A percentile compares a stretch with the other conserved stretches of the same genome.
Evolutionary conservation across 495 filamentous ascomycete genomes (phyloP).

Genomic region (Sporormia fimetaria): DNA sequence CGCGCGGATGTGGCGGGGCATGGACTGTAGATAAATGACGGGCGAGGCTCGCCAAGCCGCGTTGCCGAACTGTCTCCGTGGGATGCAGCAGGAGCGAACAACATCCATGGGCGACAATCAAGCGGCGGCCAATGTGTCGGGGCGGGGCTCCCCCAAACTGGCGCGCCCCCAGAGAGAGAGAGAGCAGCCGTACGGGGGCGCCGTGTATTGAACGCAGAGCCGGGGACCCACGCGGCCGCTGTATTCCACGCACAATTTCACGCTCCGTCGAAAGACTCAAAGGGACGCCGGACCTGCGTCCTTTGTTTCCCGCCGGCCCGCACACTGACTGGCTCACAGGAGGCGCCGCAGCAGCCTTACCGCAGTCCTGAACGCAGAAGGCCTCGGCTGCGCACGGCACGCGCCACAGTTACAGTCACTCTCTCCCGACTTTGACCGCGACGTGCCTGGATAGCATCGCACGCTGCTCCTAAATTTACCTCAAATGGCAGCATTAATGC

Average conservation of each 20-base stretch:
- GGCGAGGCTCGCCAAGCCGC: conserved; percentile 13
- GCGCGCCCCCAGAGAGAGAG: background rate
- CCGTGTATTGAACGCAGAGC: no score
- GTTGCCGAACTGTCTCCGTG: conserved; percentile 24
- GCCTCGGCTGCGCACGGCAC: conserved; percentile 12
- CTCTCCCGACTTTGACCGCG: conserved; percentile 18
- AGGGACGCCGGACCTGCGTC: no score
- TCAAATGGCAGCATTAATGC: no score
- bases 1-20: conserved; percentile 13
- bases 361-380: no score
- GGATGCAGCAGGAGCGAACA: conserved; percentile 29
- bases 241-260: no score
- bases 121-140: background rate
- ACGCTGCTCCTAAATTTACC: conserved; percentile 1
- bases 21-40: conserved; percentile 12
- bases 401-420: no score
- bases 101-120: conserved; percentile 18
- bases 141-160: background rate
- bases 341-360: no score
- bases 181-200: no score
- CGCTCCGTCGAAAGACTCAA: no score
- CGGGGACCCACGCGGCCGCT: no score
- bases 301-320: background rate
- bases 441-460: conserved; percentile 8
- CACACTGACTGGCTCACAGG: conserved; percentile 2